phyloP scores from a whole-genome alignment of 768 basidiomycete genomes.

The Russula sp. region DNA sequence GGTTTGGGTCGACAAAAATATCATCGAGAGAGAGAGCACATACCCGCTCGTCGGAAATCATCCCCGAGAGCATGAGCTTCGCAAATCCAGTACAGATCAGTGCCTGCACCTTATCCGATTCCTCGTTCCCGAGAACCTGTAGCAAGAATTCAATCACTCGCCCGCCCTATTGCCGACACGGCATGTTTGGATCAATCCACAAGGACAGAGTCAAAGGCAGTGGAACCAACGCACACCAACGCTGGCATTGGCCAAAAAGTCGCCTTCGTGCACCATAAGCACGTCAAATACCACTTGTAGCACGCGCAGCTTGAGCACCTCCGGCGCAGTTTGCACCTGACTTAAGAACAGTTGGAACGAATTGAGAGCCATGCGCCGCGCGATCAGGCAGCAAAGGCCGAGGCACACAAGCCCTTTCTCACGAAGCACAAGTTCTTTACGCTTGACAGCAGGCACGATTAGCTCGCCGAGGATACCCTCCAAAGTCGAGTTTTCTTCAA shows the following conservation, averaged over 20 bases:
- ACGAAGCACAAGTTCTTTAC: conserved; percentile 78
- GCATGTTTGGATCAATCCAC: conserved; percentile 2
- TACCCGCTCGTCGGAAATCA: conserved; percentile 70
- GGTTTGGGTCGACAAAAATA: background rate
- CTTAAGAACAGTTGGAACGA: conserved; percentile 80
- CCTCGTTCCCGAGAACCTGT: conserved; percentile 49
- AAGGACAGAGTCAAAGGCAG: background rate
- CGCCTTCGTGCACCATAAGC: conserved; percentile 76
- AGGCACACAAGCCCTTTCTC: conserved; percentile 79
- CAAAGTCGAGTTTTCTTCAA: conserved; percentile 66
- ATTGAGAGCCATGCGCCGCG: conserved; percentile 62
- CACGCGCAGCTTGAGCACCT: conserved; percentile 63
- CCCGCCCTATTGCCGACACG: conserved; percentile 39
- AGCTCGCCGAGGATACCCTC: conserved; percentile 72
- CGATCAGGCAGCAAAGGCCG: conserved; percentile 84
- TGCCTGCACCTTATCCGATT: conserved; percentile 65
- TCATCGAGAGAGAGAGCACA: conserved; percentile 29
- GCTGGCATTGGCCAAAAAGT: conserved; percentile 50
- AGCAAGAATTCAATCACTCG: conserved; percentile 68
- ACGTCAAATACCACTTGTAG: conserved; percentile 84
- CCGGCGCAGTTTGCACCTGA: conserved; percentile 64
- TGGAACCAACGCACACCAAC: conserved; percentile 32
- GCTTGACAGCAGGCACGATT: conserved; percentile 85
- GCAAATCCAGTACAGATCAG: conserved; percentile 73
- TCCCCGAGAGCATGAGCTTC: conserved; percentile 80